These are phyloP conservation scores for Russula emetica DNA, from an alignment of 768 basidiomycete genomes.

Conservation along the genomic window DNA sequence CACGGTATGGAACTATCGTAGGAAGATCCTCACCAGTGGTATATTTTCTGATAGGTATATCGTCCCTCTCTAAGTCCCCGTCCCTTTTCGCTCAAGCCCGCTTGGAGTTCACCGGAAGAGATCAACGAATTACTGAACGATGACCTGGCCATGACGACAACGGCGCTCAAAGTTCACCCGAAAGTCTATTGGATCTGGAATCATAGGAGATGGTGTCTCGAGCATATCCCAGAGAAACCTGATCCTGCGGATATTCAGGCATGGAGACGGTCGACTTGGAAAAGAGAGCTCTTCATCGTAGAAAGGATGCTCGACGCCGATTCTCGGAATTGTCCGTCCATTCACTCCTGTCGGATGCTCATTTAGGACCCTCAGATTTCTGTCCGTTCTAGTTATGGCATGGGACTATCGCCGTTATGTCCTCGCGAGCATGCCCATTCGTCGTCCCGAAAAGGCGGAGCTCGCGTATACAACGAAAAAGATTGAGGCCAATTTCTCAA, in stretches of 20 bases:
- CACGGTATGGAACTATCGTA: constrained; percentile 92
- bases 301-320: constrained; percentile 93
- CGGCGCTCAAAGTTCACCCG: constrained; percentile 76
- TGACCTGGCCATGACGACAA: constrained; percentile 79
- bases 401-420: constrained; percentile 94
- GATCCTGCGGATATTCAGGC: constrained; percentile 44
- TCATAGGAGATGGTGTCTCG: constrained; percentile 92
- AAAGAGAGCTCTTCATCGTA: constrained; percentile 77
- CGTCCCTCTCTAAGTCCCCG: not conserved
- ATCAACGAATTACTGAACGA: constrained; percentile 59
- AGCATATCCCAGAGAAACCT: constrained; percentile 76
- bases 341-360: not conserved
- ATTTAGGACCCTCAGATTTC: constrained; percentile 6
- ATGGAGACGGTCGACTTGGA: constrained; percentile 85
- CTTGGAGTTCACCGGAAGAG: constrained; percentile 52
- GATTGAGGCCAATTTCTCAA: constrained; percentile 92
- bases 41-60: constrained; percentile 64
- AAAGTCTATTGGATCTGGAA: constrained; percentile 99
- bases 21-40: constrained; percentile 69
- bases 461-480: constrained; percentile 82
- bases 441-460: constrained; percentile 58
- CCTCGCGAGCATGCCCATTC: constrained; percentile 61
- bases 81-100: not conserved
- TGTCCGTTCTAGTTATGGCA: constrained; percentile 63
- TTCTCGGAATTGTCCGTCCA: constrained; percentile 79